These are phyloP conservation scores for Alnus rubra DNA, from an alignment of 306 rosid species.

Conservation along the genomic window DNA sequence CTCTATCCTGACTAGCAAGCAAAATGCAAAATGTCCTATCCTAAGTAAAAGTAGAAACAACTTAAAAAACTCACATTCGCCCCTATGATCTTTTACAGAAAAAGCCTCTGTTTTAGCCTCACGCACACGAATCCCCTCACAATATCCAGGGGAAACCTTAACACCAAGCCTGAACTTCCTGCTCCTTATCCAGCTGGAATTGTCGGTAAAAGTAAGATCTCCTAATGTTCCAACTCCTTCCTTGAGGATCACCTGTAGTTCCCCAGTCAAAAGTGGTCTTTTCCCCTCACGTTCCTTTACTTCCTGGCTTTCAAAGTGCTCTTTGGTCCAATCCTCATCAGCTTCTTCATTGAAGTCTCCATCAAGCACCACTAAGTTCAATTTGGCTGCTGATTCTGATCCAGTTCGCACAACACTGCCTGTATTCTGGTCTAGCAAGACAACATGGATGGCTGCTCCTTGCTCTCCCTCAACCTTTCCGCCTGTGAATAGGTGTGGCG, in stretches of 20 bases:
- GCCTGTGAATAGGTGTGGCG: conserved; percentile 82
- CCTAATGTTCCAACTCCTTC: conserved; percentile 83
- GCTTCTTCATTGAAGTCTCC: conserved; percentile 75
- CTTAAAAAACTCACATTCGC: conserved; percentile 71
- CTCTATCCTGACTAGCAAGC: not conserved
- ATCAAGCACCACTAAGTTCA: conserved; percentile 78
- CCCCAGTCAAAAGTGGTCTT: conserved; percentile 82
- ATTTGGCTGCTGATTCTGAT: conserved; percentile 61
- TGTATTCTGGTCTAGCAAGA: conserved; percentile 52
- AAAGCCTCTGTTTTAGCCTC: conserved; percentile 89
- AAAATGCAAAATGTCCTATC: conserved; percentile 1
- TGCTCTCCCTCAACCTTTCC: conserved; percentile 91
- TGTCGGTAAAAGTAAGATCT: conserved; percentile 83
- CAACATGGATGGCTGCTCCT: conserved; percentile 68
- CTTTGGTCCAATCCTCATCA: conserved; percentile 60
- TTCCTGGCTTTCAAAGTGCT: conserved; percentile 63
- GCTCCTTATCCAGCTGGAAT: conserved; percentile 93
- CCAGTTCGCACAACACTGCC: conserved; percentile 63
- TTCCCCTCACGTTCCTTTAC: conserved; percentile 90
- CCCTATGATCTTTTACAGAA: conserved; percentile 88
- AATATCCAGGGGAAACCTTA: conserved; percentile 63
- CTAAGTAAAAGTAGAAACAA: not conserved
- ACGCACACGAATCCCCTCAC: conserved; percentile 58
- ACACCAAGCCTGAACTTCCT: conserved; percentile 84
- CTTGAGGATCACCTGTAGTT: conserved; percentile 65